Base-by-base conservation (phyloP, 2,329 filamentous ascomycete species). In the Zarea fungicola region DNA sequence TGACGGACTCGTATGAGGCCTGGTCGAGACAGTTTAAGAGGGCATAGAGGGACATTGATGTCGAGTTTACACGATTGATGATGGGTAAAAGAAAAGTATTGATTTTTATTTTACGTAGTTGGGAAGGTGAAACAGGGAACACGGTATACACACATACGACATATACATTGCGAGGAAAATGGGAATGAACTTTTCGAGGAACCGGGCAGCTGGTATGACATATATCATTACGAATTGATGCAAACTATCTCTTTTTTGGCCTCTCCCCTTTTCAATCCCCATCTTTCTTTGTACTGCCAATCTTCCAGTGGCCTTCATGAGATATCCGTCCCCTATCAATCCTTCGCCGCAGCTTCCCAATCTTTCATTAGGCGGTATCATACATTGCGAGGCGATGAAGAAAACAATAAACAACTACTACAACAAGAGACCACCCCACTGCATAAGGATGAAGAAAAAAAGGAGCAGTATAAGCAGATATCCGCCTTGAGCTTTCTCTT, bases 1-100 rank as follows among this genome's bases (percentile, higher is more conserved):
- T 86, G 71, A 67, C 84, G 46, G 59, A 69, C 14, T 75, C 72
- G 1, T 87, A 83, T 60, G 74, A 83, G 53, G 67, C 64, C 40
- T 86, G 80, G 80, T 68, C 69, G 21, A 60, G 53, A 28, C 61
- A 69, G 61, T 71, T 74, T 52, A 58, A 55, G 26, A 58, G 52
- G 41, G 36, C 53, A 10, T 61, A 53, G 28, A 18, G 22, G 22
- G 21, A 26, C 8, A 39, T 14, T 11, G 13, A 35, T 5, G 32
- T 13, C 13, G 16, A 35, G 13, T n/a, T n/a, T n/a, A n/a, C n/a
- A n/a, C n/a, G n/a, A n/a, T n/a, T n/a, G n/a, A n/a, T n/a, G 19
- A 35, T 16, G 32, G 14, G 32, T 16, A 6, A 35, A 16, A 35
- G 16, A 35, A 16, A 9, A 18, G 3, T 6, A 35, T 7, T 6